Base-by-base conservation (phyloP, 495 filamentous ascomycete genomes). In the Staphylotrichum tortipilum region DNA sequence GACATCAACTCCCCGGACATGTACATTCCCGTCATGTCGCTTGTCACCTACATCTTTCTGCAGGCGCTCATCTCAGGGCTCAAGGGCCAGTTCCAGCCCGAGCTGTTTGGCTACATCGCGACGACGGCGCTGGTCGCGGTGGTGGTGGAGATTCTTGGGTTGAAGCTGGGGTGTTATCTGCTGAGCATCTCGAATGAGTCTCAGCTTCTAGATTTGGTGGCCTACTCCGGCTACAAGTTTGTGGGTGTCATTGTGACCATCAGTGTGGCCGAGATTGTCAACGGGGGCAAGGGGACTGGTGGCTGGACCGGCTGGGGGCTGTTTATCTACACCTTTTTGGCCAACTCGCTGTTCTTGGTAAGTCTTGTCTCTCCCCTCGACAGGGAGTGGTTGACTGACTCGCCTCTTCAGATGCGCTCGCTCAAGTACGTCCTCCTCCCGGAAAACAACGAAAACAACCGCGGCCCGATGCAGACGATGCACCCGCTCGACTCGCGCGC, bases 191-290 rank as follows among this genome's bases (percentile, higher is more conserved):
- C 82, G 60, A 91, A 91, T 59, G 85, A 74, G 47, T 78, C 76
- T 30, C 92, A 97, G 66, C 74, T 99, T 19, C 75, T 96, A 49
- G 92, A 99, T 56, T 66, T 99, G 30, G 81, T 97, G 33, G 92
- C 94, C 3, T 99, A 99, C 64, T 90, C 85, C 6, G 94, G 94
- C 11, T 99, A 99, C 68, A 99, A 99, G 70, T 99, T 97, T 58
- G 92, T 97, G 34, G 92, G 92, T 8, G 88, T 94, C 47, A 97
- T 96, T 54, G 75, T 85, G 43, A 95, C 87, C 3, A 77, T 96
- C 38, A 71, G 85, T 24, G 68, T 89, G 2, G 82, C 86, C 5
- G 87, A 90, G 68, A 73, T 87, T 17, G 62, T 89, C 36, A 91
- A 82, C 43, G 79, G 82, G 0, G 86, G 86, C 14, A 76, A 78